Evolutionary conservation across 2,329 filamentous ascomycete species (phyloP), one percentile per base, ranked within the genome.

Genomic region (Fusarium sp.): DNA sequence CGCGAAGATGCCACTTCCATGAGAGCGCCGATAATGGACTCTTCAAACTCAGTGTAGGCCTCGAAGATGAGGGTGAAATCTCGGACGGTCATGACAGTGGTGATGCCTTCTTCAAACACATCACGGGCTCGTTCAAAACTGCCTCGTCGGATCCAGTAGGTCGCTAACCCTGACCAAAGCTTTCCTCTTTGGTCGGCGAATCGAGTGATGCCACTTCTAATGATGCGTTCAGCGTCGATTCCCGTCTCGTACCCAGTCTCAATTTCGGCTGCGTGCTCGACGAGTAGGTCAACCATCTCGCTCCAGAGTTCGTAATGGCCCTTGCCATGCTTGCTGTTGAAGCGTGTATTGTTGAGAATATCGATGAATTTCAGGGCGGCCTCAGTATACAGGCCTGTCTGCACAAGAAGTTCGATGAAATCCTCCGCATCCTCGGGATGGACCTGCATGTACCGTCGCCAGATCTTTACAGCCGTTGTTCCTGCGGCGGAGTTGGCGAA

Each of bases 1-100:
- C 95, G 92, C 57, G 85, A 84, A 8, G 94, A 93, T 2, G 95
- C 95, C 62, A 93, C 89, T 77, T 98, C 95, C 92, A 99, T 97
- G 76, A 98, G 87, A 56, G 92, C 92, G 16, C 94, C 92, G 73
- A 98, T 98, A 75, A 98, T 92, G 0, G 95, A 96, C 84, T 99
- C 97, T 82, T 99, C 96, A 71, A 98, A 98, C 82, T 99, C 96
- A 35, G 94, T 92, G 79, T 98, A 99, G 0, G 95, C 93, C 82
- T 99, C 96, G 77, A 99, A 99, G 53, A 98, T 92, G 64, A 98
- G 90, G 1, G 95, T 97, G 80, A 99, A 99, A 83, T 99, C 96
- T 64, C 96, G 92, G 51, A 99, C 95, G 3, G 96, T 99, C 96
- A 98, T 98, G 72, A 98, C 97, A 2, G 96, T 98, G 12, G 94